A percentile compares a stretch with the other conserved stretches of the same genome.
phyloP scores from a whole-genome alignment of 192 early-diverging fungal species.

The Coemansia sp. region DNA sequence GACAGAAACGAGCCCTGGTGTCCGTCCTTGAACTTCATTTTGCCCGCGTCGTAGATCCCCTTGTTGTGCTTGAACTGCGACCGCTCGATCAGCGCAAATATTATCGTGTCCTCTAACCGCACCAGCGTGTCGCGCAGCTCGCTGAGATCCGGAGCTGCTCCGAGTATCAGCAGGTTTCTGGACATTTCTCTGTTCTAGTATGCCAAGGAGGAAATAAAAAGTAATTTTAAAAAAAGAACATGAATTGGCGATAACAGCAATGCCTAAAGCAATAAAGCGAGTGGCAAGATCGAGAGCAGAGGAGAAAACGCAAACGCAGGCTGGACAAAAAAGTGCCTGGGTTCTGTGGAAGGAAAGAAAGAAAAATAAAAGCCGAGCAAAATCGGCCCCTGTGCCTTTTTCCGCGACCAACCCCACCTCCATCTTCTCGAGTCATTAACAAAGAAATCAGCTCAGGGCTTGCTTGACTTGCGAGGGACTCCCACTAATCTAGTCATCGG shows the following conservation, averaged over 20 bases:
- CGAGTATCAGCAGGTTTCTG: constrained; percentile 49
- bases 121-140: constrained; percentile 78
- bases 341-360: no score
- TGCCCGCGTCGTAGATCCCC: constrained; percentile 72
- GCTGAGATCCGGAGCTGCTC: constrained; percentile 37
- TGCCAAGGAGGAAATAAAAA: not conserved
- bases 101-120: constrained; percentile 92
- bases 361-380: no score
- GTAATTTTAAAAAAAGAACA: not conserved
- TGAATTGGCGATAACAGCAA: not conserved
- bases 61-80: constrained; percentile 88
- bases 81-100: constrained; percentile 88
- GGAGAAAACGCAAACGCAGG: no score
- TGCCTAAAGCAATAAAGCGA: not conserved
- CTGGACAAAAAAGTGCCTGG: no score
- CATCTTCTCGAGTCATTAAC: no score
- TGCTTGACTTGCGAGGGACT: no score
- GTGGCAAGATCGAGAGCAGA: no score
- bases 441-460: no score
- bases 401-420: not conserved
- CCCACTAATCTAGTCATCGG: no score
- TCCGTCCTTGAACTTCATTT: constrained; percentile 67
- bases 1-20: constrained; percentile 82
- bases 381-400: no score
- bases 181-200: constrained; percentile 26